These are phyloP conservation scores for Nannizziopsis barbatae DNA, from an alignment of 2,329 filamentous ascomycete species.

Conservation along the genomic window DNA sequence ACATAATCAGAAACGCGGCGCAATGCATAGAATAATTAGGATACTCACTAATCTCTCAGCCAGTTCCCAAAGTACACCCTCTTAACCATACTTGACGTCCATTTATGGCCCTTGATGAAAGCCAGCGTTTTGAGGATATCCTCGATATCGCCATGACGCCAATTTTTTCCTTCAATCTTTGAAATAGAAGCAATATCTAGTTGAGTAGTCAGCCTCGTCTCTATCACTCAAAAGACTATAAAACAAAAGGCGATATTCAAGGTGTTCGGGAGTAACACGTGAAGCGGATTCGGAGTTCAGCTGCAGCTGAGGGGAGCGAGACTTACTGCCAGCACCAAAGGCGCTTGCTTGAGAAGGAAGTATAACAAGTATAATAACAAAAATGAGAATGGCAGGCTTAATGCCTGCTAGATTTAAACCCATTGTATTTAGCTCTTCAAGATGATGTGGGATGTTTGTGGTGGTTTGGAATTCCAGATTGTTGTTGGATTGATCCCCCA, in stretches of 20 bases:
- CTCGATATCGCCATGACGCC: constrained; percentile 58
- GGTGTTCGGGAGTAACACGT: not conserved
- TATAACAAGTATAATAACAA: constrained; percentile 9
- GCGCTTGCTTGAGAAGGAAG: constrained; percentile 9
- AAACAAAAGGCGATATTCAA: not conserved
- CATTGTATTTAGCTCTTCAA: not conserved
- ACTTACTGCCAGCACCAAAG: constrained; percentile 16
- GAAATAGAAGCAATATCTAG: constrained; percentile 41
- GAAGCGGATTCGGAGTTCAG: not conserved
- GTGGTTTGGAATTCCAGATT: too few species aligned
- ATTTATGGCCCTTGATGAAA: constrained; percentile 72
- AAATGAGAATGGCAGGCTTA: constrained; percentile 5
- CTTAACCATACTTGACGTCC: constrained; percentile 67
- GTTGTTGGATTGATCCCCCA: too few species aligned
- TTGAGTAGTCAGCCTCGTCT: not conserved
- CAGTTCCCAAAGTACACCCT: constrained; percentile 79
- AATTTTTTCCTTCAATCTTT: constrained; percentile 41
- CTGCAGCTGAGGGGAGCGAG: not conserved
- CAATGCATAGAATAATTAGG: not conserved
- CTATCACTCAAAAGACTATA: not conserved
- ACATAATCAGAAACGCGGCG: not conserved
- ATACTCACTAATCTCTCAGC: constrained; percentile 59
- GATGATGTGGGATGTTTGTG: too few species aligned
- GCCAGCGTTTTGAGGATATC: constrained; percentile 68
- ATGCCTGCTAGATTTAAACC: constrained; percentile 1